Percentiles rank a stretch among this genome's conserved stretches.
These are phyloP conservation scores for Fusarium sp. DNA, from an alignment of 2,329 filamentous ascomycete species.

Conservation along the genomic window DNA sequence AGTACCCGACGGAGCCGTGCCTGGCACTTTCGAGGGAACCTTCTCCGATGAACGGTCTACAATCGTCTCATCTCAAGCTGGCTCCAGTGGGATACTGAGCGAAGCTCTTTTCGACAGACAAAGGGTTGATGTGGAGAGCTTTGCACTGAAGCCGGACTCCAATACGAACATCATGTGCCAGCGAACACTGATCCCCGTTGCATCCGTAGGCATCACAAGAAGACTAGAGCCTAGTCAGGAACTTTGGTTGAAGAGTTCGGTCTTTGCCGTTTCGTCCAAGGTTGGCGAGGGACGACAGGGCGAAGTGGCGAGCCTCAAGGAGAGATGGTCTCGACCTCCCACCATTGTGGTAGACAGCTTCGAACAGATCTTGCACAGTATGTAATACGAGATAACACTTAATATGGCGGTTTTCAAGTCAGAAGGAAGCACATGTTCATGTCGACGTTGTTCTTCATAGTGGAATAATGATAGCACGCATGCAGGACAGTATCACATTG, in stretches of 20 bases:
- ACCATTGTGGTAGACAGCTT: background rate
- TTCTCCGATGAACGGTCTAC: background rate
- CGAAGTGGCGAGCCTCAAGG: background rate
- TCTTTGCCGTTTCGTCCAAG: slow-evolving; percentile 17
- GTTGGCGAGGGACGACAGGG: background rate
- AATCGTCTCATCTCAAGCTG: slow-evolving; percentile 6
- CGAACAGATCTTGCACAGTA: background rate
- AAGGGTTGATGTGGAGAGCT: background rate
- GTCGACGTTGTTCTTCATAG: background rate
- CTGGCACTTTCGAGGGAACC: background rate
- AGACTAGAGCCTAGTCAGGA: background rate
- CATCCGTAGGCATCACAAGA: background rate
- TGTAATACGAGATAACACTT: background rate
- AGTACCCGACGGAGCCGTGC: accelerated
- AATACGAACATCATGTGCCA: slow-evolving; percentile 29
- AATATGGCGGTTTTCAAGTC: accelerated
- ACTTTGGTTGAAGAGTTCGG: background rate
- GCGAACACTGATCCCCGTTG: slow-evolving; percentile 25
- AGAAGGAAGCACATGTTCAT: accelerated
- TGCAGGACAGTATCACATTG: background rate
- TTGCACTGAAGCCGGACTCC: slow-evolving; percentile 26
- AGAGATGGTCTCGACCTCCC: slow-evolving; percentile 10
- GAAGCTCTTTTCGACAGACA: background rate
- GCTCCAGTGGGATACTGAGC: slow-evolving; percentile 11
- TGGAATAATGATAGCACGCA: background rate